Percentiles rank a stretch among this genome's conserved stretches.
phyloP scores from a whole-genome alignment of 2,329 filamentous ascomycete species.

The Ophiostoma ulmi region DNA sequence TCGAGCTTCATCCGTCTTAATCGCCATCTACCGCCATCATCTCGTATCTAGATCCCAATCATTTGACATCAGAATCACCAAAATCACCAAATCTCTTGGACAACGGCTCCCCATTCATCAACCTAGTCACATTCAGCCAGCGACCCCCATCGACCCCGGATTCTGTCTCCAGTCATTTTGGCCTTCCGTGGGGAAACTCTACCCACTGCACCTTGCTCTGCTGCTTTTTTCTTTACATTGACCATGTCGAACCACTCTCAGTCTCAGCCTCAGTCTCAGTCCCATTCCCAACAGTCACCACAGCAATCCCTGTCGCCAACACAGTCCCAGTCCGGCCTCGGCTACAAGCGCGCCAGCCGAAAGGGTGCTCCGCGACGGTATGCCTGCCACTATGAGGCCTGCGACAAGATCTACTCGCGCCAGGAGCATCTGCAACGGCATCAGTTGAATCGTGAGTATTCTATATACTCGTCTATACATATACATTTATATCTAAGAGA shows the following conservation, averaged over 20 bases:
- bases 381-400: constrained; percentile 59
- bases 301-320: constrained; percentile 1
- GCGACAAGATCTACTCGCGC: constrained; percentile 73
- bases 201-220: neutral
- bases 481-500: neutral
- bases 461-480: neutral
- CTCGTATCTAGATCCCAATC: neutral
- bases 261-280: neutral
- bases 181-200: constrained; percentile 10
- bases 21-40: neutral
- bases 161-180: constrained; percentile 2
- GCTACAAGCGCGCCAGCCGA: constrained; percentile 41
- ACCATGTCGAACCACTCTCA: neutral
- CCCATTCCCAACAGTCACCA: neutral
- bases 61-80: neutral
- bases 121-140: neutral
- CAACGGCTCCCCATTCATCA: neutral
- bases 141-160: constrained; percentile 13
- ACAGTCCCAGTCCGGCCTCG: neutral
- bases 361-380: constrained; percentile 50
- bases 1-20: neutral
- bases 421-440: constrained; percentile 78
- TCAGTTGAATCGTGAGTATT: constrained; percentile 59
- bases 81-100: neutral
- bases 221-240: neutral